Conservation (phyloP, 2,329 filamentous ascomycete genomes). For the Phyllosticta capitalensis region DNA sequence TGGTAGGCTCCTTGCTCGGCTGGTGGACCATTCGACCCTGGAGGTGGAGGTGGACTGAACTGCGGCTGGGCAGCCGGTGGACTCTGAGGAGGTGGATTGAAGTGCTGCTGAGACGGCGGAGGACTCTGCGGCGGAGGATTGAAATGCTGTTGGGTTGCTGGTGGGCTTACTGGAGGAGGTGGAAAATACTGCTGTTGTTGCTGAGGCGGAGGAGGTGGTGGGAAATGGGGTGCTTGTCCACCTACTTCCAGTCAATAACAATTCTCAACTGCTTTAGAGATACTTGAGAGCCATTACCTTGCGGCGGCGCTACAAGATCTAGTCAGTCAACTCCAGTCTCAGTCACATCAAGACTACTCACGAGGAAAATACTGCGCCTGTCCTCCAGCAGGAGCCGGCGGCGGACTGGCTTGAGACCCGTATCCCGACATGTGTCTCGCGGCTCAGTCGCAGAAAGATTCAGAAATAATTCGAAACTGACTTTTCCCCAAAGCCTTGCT, state of each 20-base stretch:
- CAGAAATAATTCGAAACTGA: neutral
- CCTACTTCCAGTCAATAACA: neutral
- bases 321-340: neutral
- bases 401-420: neutral
- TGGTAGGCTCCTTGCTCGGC: neutral
- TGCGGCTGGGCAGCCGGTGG: constrained; percentile 2
- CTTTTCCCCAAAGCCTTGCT: neutral
- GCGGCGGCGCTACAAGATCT: constrained; percentile 8
- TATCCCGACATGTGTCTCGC: constrained; percentile 5
- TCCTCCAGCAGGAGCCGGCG: constrained; percentile 17
- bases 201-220: constrained; percentile 17
- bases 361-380: constrained; percentile 27
- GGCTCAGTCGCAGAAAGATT: neutral
- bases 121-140: constrained; percentile 28
- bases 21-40: neutral
- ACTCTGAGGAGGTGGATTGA: constrained; percentile 24
- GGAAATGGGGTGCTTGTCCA: constrained; percentile 13
- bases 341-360: constrained; percentile 7
- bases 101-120: constrained; percentile 19
- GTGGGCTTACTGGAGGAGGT: constrained; percentile 16
- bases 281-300: constrained; percentile 13
- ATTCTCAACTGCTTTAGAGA: neutral
- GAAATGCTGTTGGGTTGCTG: constrained; percentile 28
- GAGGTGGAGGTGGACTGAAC: constrained; percentile 24
- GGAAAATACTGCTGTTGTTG: constrained; percentile 16